Conservation (phyloP, 2,329 filamentous ascomycete genomes). For the Aspergillus chevalieri region DNA sequence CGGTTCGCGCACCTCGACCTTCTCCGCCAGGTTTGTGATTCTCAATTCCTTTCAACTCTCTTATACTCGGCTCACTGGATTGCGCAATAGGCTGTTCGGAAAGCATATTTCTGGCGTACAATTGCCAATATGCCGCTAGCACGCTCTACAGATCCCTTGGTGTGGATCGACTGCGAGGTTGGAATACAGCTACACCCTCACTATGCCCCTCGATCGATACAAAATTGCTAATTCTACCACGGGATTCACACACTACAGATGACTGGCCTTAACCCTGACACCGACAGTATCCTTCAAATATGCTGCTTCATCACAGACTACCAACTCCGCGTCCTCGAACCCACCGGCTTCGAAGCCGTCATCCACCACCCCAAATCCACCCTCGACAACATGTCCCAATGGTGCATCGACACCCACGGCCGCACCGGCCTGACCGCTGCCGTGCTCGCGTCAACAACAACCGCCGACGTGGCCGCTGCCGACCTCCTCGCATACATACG, state of each 20-base stretch:
- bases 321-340: constrained; percentile 68
- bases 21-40: constrained; percentile 18
- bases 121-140: constrained; percentile 34
- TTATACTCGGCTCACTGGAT: neutral
- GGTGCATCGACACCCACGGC: constrained; percentile 78
- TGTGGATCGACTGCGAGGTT: constrained; percentile 81
- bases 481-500: constrained; percentile 73
- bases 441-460: constrained; percentile 67
- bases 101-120: neutral
- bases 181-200: neutral
- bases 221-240: neutral
- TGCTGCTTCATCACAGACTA: constrained; percentile 86
- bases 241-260: constrained; percentile 54
- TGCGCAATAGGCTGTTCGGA: neutral
- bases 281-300: constrained; percentile 82
- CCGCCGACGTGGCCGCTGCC: constrained; percentile 64
- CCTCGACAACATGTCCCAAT: constrained; percentile 76
- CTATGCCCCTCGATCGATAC: neutral
- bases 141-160: constrained; percentile 59
- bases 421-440: constrained; percentile 73
- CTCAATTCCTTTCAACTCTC: neutral
- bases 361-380: constrained; percentile 66
- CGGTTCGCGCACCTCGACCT: constrained; percentile 2
- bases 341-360: constrained; percentile 69
- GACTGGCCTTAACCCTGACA: constrained; percentile 75